Evolutionary conservation across 495 filamentous ascomycete species (phyloP), one percentile per base, ranked within the genome.

Genomic region (Penicillium coffeae): DNA sequence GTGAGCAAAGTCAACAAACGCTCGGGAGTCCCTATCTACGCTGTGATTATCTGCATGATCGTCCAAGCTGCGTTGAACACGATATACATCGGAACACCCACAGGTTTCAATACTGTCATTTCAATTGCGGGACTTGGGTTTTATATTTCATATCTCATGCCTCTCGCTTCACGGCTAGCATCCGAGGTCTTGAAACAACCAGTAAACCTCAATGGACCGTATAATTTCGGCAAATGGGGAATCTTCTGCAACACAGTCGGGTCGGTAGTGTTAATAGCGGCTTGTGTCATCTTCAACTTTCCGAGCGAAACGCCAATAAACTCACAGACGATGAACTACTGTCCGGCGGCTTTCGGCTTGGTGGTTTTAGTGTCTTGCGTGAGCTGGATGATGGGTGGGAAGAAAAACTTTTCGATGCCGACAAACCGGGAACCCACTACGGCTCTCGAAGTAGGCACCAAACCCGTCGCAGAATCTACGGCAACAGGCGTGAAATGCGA

Each of bases 291-390:
- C 0, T 81, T 82, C 60, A 80, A 79, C 45, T 79, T 82, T 41
- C 78, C 78, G 1, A 66, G 65, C 2, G 48, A 72, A 14, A 62
- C 45, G 12, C 78, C 78, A 1, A 72, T 81, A 3, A 66, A 57
- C n/a, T 54, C 60, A 15, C 62, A 70, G 2, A 71, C 76, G 27
- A 81, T 82, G 78, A 82, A 81, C 48, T 79, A 81, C 47, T 78
- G 74, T 0, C 68, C 64, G 38, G 77, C 76, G 3, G 75, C 78
- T 0, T 66, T 79, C 40, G 78, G 75, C 0, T 55, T 78, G 6
- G 71, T 80, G 40, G 72, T 64, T 44, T 42, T 80, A 19, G 58
- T 82, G 16, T 72, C 64, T 35, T 16, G 73, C 0, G 49, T 77
- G 2, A 79, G 75, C 1, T 82, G 78, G 78, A 50, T 76, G 30